A percentile compares a stretch with the other conserved stretches of the same genome.
phyloP scores from a whole-genome alignment of 352 stramenopile species.

The Lagenidium giganteum region DNA sequence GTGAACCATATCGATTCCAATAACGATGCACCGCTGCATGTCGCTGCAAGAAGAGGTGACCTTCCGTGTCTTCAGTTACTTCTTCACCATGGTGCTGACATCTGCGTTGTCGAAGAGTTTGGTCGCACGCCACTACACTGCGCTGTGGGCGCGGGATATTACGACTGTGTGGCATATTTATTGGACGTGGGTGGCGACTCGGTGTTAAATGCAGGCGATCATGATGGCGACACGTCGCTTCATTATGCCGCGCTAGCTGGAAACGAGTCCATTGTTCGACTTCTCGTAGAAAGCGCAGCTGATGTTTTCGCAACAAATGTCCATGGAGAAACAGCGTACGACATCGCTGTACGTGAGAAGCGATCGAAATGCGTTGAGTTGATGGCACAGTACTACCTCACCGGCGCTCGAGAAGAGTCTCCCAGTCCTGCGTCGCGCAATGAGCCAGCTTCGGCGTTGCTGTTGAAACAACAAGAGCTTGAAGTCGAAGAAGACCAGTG shows the following conservation, averaged over 20 bases:
- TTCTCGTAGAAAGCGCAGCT: conserved; percentile 72
- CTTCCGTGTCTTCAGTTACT: conserved; percentile 67
- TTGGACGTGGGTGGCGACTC: conserved; percentile 81
- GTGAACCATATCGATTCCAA: conserved; percentile 83
- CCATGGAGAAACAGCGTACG: conserved; percentile 56
- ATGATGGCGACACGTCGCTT: conserved; percentile 69
- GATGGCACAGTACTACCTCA: conserved; percentile 52
- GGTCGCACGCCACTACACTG: conserved; percentile 77
- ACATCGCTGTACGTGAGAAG: conserved; percentile 48
- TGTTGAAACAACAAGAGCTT: conserved; percentile 21
- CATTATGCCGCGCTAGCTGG: conserved; percentile 69
- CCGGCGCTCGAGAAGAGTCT: conserved; percentile 21
- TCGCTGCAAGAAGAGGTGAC: conserved; percentile 65
- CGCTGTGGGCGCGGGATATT: conserved; percentile 46
- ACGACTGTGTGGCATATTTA: conserved; percentile 75
- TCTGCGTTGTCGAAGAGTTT: conserved; percentile 80
- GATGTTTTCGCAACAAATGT: conserved; percentile 58
- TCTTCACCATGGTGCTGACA: conserved; percentile 73
- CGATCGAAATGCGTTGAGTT: conserved; percentile 42
- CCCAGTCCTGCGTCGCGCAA: conserved; percentile 27
- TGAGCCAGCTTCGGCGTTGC: conserved; percentile 36
- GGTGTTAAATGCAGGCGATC: conserved; percentile 71
- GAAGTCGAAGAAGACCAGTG: conserved; percentile 13
- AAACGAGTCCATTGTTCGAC: conserved; percentile 54
- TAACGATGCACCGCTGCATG: conserved; percentile 77